Base-by-base conservation (phyloP, 805 yeast genomes). In the Cyberlindnera mrakii region DNA sequence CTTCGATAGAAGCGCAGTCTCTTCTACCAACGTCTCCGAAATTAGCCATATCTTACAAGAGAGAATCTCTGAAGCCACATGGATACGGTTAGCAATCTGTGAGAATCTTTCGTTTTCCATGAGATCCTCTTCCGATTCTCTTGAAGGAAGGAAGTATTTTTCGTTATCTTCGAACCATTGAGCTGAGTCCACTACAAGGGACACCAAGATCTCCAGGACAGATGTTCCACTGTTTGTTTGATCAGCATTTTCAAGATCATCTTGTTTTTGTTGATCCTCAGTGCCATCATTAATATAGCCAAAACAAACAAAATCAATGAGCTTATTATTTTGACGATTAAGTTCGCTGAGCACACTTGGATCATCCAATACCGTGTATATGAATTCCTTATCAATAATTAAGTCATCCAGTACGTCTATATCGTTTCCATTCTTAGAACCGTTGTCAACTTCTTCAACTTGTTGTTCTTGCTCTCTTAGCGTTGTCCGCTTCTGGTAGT, bases 11-110 rank as follows among this genome's bases (percentile, higher is more conserved):
- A 85, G 72, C 6, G 66, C 64, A 3, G 77, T 70, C 42, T 81
- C 78, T 54, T 85, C 91, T 72, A 91, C 84, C 40, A 93, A 77
- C 1, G 95, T 79, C 57, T 93, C 96, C 3, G 93, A 83, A 30
- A 93, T 71, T 3, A 93, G 78, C 96, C 97, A 89, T 15, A 87
- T 88, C 58, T 91, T 96, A 14, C 88, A 82, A 15, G 90, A 78
- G 39, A 93, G 71, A 16, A 93, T 84, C 57, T 91, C 98, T 0
- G 96, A 84, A 1, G 95, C 85, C 42, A 78, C 65, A 46, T 77
- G 80, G 4, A 82, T 73, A 44, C 69, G 49, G 40, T 59, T 59
- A 40, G 46, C 46, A 46, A 44, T 53, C 43, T 33, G 47, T 34
- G 41, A 46, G 42, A 45, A 38, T 48, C 46, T 59, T 48, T 53